Evolutionary conservation across 208 protist species (phyloP), one percentile per base, ranked within the genome.

Genomic region (Crithidia thermophila): DNA sequence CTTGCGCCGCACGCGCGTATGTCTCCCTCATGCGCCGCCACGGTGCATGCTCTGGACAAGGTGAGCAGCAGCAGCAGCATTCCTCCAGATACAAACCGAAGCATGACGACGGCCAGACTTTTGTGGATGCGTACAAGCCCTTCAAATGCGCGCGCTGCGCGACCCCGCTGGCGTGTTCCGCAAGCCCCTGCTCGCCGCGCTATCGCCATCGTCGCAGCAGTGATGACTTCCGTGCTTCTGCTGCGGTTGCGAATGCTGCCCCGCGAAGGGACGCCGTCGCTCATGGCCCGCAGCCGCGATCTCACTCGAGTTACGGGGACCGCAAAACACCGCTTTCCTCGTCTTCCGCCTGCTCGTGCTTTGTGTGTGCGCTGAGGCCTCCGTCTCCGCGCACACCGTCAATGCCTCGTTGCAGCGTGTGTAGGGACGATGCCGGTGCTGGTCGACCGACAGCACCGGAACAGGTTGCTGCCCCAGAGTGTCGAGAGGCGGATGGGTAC

Each of bases 281-380:
- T 21, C 25, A 4, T 10, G 9, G 4, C 31, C 21, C 25, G 11
- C 14, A 28, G 37, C 34, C 34, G 9, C 9, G 9, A 21, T 62
- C 11, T 46, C 37, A 4, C 25, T 40, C 50, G 6, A 28, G 25
- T 27, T n/a, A n/a, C n/a, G n/a, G n/a, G n/a, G n/a, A n/a, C n/a
- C n/a, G n/a, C n/a, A n/a, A n/a, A n/a, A n/a, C n/a, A n/a, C n/a
- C n/a, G n/a, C n/a, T n/a, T n/a, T n/a, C n/a, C n/a, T n/a, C n/a
- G n/a, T n/a, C 25, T 36, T 59, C 58, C 9, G 13, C 37, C 3
- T 75, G 68, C 51, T 62, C 68, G 9, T 75, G 68, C 52, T 67
- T 75, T 34, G 68, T 75, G 28, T 75, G 68, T 25, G 23, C 14
- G n/a, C 36, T 2, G 18, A 11, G 27, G 31, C 21, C 36, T 0